Percentiles rank a stretch among this genome's conserved stretches.
phyloP scores from a whole-genome alignment of 495 filamentous ascomycete species.

The Coniosporium apollinis region DNA sequence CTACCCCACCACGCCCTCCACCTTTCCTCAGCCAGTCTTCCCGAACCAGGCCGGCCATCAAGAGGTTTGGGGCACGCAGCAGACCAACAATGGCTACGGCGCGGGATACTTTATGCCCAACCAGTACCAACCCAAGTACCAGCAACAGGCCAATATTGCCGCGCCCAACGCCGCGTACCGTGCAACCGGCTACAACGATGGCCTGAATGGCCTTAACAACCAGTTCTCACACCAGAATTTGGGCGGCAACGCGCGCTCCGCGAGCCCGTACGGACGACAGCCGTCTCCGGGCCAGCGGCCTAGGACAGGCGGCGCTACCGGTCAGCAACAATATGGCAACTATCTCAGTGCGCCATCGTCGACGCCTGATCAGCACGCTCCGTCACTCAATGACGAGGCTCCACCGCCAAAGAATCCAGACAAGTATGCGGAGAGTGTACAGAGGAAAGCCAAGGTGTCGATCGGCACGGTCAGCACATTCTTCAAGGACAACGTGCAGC shows the following conservation, averaged over 20 bases:
- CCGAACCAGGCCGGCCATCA: slow-evolving; percentile 35
- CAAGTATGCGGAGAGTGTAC: slow-evolving; percentile 22
- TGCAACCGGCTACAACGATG: slow-evolving; percentile 32
- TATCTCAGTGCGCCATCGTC: slow-evolving; percentile 48
- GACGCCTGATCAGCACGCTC: slow-evolving; percentile 33
- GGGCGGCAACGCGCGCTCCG: slow-evolving; percentile 35
- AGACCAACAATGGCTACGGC: slow-evolving; percentile 32
- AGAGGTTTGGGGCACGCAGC: slow-evolving; percentile 33
- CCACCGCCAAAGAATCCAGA: slow-evolving; percentile 21
- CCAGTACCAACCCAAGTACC: slow-evolving; percentile 40
- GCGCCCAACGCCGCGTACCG: slow-evolving; percentile 5
- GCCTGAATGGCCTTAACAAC: slow-evolving; percentile 68
- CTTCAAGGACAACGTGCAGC: slow-evolving; percentile 90
- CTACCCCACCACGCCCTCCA: slow-evolving; percentile 93
- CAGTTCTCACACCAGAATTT: slow-evolving; percentile 98
- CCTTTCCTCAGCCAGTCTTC: slow-evolving; percentile 83
- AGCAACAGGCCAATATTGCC: slow-evolving; percentile 33
- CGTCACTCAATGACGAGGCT: slow-evolving; percentile 22
- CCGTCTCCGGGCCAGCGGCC: slow-evolving; percentile 58
- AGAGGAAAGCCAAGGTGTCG: slow-evolving; percentile 27
- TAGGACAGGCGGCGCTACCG: slow-evolving; percentile 54
- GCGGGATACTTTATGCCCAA: slow-evolving; percentile 52
- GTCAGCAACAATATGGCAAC: slow-evolving; percentile 41
- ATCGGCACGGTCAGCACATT: slow-evolving; percentile 57
- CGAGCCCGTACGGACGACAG: slow-evolving; percentile 51